These are phyloP conservation scores for Citrullus amarus DNA, from an alignment of 306 rosid species.

Conservation along the genomic window DNA sequence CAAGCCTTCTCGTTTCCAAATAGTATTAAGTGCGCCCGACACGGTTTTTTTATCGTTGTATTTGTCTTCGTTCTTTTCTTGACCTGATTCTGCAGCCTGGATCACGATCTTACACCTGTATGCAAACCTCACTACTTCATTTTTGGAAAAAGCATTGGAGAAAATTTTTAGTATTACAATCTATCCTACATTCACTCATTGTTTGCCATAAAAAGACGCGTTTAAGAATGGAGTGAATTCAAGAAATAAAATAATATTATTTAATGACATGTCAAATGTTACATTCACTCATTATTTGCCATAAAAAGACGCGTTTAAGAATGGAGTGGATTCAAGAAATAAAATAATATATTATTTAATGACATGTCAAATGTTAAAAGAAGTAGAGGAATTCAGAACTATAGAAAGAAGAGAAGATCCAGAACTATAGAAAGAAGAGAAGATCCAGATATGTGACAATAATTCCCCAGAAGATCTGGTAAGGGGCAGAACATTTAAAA, in stretches of 20 bases:
- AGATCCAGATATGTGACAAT: not conserved
- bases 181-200: no score
- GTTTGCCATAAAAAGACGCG: not conserved
- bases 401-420: not conserved
- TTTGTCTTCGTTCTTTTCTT: slow-evolving; percentile 32
- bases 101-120: slow-evolving; percentile 83
- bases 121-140: slow-evolving; percentile 2
- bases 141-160: not conserved
- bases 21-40: slow-evolving; percentile 51
- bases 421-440: not conserved
- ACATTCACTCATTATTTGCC: no score
- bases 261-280: no score
- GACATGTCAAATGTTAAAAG: no score
- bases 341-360: no score
- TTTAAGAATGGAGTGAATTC: not conserved
- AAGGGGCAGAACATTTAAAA: not conserved
- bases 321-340: no score
- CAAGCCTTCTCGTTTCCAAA: slow-evolving; percentile 72
- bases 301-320: not conserved
- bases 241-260: no score
- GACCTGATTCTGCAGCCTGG: slow-evolving; percentile 69
- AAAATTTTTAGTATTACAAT: no score
- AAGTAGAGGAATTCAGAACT: not conserved
- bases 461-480: not conserved
- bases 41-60: slow-evolving; percentile 42